Evolutionary conservation across 495 filamentous ascomycete species (phyloP), one percentile per base, ranked within the genome.

Genomic region (Immersiella caudata): DNA sequence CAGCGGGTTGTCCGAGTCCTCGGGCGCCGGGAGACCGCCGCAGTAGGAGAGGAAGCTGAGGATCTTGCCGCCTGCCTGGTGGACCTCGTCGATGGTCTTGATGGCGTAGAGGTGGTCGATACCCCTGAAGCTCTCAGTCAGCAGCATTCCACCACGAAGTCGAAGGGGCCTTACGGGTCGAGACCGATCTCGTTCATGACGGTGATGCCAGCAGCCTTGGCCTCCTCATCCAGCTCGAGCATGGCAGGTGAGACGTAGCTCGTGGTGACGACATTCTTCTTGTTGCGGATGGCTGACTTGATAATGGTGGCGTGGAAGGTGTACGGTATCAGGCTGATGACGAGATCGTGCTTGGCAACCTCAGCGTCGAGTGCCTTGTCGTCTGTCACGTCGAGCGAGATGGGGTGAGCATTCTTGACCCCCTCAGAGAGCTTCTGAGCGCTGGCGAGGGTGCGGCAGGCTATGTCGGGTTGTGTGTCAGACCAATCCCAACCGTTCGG

Each of bases 101-200:
- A 99, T 84, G 26, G 94, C 95, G 74, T 96, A 93, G 8, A 94
- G 78, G 76, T 93, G 93, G 73, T 96, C 90, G 68, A 93, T 87
- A 61, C 77, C 75, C n/a, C 40, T 46, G 40, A 18, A 18, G 11
- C 11, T 6, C 3, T 4, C 3, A 33, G 40, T 46, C 14, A 46
- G 40, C 40, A 18, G 16, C 2, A 12, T 12, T 14, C 40, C 14
- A 12, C 8, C 4, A 33, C 40, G 40, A 14, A 46, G 11, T 12
- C 5, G 40, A 46, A 14, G 40, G 16, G 40, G 5, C 9, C 40
- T 14, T 46, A 46, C 40, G 76, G 76, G 46, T 78, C 75, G 9
- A 96, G 78, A 65, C 94, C 94, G 76, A 97, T 96, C 86, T 99
- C 95, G 76, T 99, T 97, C 91, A 99, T 91, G 66, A 99, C 93